phyloP scores from a whole-genome alignment of 2,329 filamentous ascomycete species.

The Thelonectria olida region DNA sequence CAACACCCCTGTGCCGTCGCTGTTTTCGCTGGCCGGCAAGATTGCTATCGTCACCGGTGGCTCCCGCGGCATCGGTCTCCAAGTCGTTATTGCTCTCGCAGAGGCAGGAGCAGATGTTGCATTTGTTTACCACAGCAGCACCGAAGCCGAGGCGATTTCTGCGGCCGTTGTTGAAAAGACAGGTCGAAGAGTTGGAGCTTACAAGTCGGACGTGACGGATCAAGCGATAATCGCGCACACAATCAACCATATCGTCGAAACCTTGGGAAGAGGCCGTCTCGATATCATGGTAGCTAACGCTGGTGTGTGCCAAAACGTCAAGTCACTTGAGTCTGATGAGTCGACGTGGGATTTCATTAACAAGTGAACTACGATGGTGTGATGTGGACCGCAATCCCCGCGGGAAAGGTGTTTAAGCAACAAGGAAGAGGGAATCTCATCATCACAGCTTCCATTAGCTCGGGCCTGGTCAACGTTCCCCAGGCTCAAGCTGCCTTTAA shows the following conservation, averaged over 20 bases:
- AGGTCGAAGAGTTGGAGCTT: neutral
- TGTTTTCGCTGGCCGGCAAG: neutral
- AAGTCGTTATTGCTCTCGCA: neutral
- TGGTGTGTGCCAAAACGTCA: constrained; percentile 37
- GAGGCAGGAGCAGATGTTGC: constrained; percentile 7
- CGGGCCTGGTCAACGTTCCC: constrained; percentile 34
- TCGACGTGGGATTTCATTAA: constrained; percentile 38
- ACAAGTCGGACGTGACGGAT: constrained; percentile 3
- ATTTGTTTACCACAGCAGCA: constrained; percentile 3
- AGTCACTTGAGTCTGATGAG: constrained; percentile 39
- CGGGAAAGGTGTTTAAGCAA: constrained; percentile 37
- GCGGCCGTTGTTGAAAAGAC: neutral
- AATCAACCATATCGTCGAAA: constrained; percentile 26
- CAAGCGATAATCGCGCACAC: neutral
- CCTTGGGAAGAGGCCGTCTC: constrained; percentile 29
- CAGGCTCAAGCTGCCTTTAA: constrained; percentile 51
- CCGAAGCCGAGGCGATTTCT: neutral
- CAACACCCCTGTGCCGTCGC: neutral
- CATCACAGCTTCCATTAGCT: constrained; percentile 37
- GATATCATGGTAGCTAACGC: constrained; percentile 44
- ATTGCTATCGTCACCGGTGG: constrained; percentile 6
- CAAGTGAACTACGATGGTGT: constrained; percentile 42
- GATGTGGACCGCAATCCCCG: constrained; percentile 38
- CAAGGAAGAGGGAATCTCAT: constrained; percentile 40
- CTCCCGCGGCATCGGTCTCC: neutral